A percentile compares a stretch with the other conserved stretches of the same genome.
Conservation (phyloP, 2,329 filamentous ascomycete species). For the Penicillium sp. region DNA sequence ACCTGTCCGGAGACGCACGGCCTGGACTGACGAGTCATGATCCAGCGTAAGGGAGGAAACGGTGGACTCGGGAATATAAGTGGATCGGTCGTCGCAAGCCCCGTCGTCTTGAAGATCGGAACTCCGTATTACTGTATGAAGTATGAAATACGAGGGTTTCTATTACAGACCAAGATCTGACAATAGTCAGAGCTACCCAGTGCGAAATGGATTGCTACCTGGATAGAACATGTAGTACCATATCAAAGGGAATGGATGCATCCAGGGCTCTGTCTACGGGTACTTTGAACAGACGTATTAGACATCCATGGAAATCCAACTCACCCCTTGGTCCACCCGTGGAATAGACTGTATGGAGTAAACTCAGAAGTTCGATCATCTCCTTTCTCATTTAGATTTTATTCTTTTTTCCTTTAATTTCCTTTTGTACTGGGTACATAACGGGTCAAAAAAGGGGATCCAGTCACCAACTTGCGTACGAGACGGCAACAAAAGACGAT, state of each 20-base stretch:
- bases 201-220: no score
- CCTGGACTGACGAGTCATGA: slow-evolving; percentile 6
- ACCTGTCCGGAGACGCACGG: not conserved
- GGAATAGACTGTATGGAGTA: not conserved
- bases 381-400: not conserved
- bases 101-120: slow-evolving; percentile 1
- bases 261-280: not conserved
- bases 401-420: not conserved
- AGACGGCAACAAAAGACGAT: not conserved
- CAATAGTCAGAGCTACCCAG: no score
- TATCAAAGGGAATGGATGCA: no score
- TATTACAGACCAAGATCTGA: not conserved
- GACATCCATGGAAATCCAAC: not conserved
- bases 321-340: not conserved
- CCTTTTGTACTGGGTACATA: not conserved
- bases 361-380: not conserved
- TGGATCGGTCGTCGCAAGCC: slow-evolving; percentile 19
- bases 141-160: not conserved
- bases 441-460: not conserved
- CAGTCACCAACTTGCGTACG: not conserved
- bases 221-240: no score
- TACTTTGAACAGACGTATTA: not conserved
- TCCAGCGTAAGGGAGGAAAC: slow-evolving; percentile 3
- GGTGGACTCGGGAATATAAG: slow-evolving; percentile 10
- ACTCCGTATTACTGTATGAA: not conserved